Conservation (phyloP, 257 asterid species). For the Solanum ahanhuiri region DNA sequence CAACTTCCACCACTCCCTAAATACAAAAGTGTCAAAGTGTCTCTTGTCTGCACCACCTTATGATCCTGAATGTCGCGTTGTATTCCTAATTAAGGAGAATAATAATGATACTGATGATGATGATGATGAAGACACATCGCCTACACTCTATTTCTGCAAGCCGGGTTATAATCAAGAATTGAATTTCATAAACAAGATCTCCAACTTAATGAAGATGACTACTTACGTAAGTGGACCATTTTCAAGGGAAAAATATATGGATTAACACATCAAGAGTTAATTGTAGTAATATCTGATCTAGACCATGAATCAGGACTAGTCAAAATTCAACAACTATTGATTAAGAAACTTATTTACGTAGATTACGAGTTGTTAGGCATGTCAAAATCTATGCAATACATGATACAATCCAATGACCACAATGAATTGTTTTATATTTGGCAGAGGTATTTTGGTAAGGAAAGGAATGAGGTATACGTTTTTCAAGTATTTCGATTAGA, state of each 20-base stretch:
- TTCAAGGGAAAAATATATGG: background rate
- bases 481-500: background rate
- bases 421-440: background rate
- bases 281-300: background rate
- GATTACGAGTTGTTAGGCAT: background rate
- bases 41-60: background rate
- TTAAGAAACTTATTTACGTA: background rate
- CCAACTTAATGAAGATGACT: background rate
- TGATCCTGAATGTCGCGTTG: background rate
- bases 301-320: background rate
- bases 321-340: too few relatives aligned
- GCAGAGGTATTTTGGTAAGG: background rate
- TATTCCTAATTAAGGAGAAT: background rate
- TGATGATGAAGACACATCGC: background rate
- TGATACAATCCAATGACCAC: background rate
- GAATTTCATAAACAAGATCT: background rate
- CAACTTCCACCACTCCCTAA: background rate
- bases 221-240: rapidly evolving
- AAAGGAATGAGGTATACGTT: background rate
- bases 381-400: background rate
- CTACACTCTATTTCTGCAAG: too few relatives aligned
- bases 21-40: background rate
- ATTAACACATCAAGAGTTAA: background rate
- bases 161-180: background rate
- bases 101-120: background rate